Evolutionary conservation across 495 filamentous ascomycete genomes (phyloP).

Genomic region (Trichoderma virens): DNA sequence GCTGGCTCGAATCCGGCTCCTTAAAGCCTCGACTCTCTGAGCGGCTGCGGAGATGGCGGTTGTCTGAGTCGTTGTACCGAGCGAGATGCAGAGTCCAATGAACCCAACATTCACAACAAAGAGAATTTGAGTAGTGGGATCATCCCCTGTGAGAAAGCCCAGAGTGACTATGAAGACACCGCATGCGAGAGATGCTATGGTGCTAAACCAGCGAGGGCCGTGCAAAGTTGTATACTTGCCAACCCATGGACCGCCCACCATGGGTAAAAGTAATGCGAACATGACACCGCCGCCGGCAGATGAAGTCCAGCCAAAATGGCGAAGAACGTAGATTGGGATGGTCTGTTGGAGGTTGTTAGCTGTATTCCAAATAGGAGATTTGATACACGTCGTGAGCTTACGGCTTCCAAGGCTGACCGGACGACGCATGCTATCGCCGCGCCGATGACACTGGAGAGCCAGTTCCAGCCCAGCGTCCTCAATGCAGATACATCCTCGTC

Average conservation of each 20-base stretch:
- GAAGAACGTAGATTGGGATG: neutral
- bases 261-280: neutral
- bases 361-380: no score
- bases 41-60: conserved; percentile 4
- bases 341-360: neutral
- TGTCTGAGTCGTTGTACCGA: neutral
- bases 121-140: neutral
- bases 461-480: neutral
- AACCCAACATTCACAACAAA: neutral
- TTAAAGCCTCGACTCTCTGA: neutral
- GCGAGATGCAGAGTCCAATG: neutral
- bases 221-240: neutral
- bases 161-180: neutral
- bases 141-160: neutral
- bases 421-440: neutral
- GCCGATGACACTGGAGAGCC: neutral
- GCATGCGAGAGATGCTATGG: neutral
- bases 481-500: neutral
- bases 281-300: neutral
- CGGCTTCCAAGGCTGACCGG: neutral
- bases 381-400: neutral
- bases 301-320: conserved; percentile 7
- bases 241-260: neutral
- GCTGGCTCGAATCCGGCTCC: neutral
- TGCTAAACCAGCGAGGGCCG: conserved; percentile 1